These are phyloP conservation scores for Kappamyces sp. DNA, from an alignment of 192 early-diverging fungal genomes.

Conservation along the genomic window DNA sequence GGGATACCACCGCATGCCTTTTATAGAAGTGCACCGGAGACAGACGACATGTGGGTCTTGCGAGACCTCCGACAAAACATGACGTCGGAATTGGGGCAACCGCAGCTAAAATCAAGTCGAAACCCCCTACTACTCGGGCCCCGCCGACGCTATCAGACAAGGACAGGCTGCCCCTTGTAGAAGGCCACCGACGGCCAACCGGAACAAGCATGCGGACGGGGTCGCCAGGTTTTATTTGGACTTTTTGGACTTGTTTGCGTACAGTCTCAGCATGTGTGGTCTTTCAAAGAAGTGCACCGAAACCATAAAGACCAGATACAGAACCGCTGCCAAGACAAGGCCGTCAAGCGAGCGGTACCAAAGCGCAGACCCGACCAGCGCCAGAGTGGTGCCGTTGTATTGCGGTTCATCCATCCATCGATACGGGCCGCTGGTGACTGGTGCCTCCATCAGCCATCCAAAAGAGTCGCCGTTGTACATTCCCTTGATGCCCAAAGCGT, in stretches of 20 bases:
- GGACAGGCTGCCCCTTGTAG: too few relatives aligned
- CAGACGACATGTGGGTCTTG: too few relatives aligned
- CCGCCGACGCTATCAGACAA: too few relatives aligned
- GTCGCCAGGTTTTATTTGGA: too few relatives aligned
- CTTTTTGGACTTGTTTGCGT: slow-evolving; percentile 21
- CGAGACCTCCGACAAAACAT: too few relatives aligned
- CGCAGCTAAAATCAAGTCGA: too few relatives aligned
- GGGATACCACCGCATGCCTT: too few relatives aligned
- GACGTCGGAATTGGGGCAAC: too few relatives aligned
- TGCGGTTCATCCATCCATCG: slow-evolving; percentile 49
- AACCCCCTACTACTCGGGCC: too few relatives aligned
- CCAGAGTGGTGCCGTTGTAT: slow-evolving; percentile 50
- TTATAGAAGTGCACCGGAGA: too few relatives aligned
- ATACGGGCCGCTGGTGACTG: slow-evolving; percentile 50
- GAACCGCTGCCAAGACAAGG: slow-evolving; percentile 35
- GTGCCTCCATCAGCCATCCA: slow-evolving; percentile 50
- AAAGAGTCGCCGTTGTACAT: slow-evolving; percentile 62
- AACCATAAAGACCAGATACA: slow-evolving; percentile 47
- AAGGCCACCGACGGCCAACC: too few relatives aligned
- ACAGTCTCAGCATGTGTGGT: slow-evolving; percentile 28
- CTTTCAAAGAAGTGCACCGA: slow-evolving; percentile 50
- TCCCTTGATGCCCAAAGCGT: slow-evolving; percentile 52
- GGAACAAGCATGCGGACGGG: too few relatives aligned
- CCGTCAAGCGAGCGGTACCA: slow-evolving; percentile 45
- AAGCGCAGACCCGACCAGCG: slow-evolving; percentile 45